A percentile compares a stretch with the other conserved stretches of the same genome.
Evolutionary conservation across 306 rosid species (phyloP).

Genomic region (Hippophae gyantsensis): DNA sequence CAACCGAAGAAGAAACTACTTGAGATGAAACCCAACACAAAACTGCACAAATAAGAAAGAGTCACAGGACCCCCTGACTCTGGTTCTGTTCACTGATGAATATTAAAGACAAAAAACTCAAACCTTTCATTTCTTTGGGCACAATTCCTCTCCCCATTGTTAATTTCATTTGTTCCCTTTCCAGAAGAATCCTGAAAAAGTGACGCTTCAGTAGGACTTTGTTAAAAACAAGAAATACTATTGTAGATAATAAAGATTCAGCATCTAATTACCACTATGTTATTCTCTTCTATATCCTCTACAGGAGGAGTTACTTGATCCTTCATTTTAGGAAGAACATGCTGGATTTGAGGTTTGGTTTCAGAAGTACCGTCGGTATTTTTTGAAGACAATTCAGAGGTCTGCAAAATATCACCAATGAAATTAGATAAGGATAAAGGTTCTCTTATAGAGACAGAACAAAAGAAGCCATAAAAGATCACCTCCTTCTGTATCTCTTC

Average conservation of each 20-base stretch:
- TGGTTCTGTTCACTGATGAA: not conserved
- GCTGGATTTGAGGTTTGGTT: conserved; percentile 21
- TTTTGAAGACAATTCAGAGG: conserved; percentile 25
- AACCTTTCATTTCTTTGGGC: conserved; percentile 25
- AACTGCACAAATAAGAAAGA: not conserved
- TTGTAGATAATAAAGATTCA: conserved; percentile 6
- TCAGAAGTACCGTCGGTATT: conserved; percentile 18
- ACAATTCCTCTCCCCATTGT: conserved; percentile 3
- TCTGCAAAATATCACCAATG: conserved; percentile 26
- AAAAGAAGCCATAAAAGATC: conserved; percentile 4
- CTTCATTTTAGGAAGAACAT: conserved; percentile 23
- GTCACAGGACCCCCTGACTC: not conserved
- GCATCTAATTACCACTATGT: conserved; percentile 12
- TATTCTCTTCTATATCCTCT: conserved; percentile 22
- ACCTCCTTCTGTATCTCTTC: conserved; percentile 57
- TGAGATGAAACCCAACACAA: conserved; percentile 20
- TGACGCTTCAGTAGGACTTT: conserved; percentile 2
- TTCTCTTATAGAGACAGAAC: not conserved
- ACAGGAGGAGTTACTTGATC: conserved; percentile 18
- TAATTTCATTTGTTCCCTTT: conserved; percentile 17
- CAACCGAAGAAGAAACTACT: conserved; percentile 28
- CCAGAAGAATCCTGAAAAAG: conserved; percentile 32
- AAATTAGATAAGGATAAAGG: conserved; percentile 6
- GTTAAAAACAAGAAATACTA: conserved; percentile 7
- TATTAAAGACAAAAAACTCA: not conserved